Evolutionary conservation across 177 flowering plant genomes (phyloP).

Genomic region (Vitis hybrid): DNA sequence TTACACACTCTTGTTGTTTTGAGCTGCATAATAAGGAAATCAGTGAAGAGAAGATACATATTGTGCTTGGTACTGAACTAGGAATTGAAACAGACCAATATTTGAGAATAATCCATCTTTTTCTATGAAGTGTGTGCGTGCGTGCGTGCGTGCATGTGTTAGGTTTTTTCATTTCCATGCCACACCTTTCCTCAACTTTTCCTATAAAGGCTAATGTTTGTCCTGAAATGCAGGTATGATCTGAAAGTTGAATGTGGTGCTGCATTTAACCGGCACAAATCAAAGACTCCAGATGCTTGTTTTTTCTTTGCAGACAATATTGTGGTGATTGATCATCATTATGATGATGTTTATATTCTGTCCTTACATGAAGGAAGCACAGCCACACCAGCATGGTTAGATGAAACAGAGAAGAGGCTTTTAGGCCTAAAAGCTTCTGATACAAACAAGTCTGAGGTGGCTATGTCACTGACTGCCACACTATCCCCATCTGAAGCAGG

Average conservation of each 20-base stretch:
- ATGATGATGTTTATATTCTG: slow-evolving; percentile 69
- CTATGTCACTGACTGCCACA: slow-evolving; percentile 5
- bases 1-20: no score
- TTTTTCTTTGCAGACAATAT: slow-evolving; percentile 93
- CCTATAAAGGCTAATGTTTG: no score
- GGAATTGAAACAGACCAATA: no score
- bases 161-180: no score
- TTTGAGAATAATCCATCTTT: no score
- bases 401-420: slow-evolving; percentile 63
- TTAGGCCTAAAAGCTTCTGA: slow-evolving; percentile 33
- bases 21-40: no score
- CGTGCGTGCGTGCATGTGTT: no score
- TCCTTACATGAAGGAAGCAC: slow-evolving; percentile 45
- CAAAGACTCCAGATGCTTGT: slow-evolving; percentile 91
- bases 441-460: slow-evolving; percentile 12
- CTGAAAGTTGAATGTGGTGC: slow-evolving; percentile 90
- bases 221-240: slow-evolving; percentile 57
- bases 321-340: slow-evolving; percentile 72
- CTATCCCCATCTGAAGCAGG: slow-evolving; percentile 24
- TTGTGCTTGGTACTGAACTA: no score
- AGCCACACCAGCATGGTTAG: slow-evolving; percentile 57
- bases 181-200: no score
- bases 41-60: no score
- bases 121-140: no score
- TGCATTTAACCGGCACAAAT: slow-evolving; percentile 57